Evolutionary conservation across 1,284 basidiomycete species (phyloP), one percentile per base, ranked within the genome.

Genomic region (Cutaneotrichosporon sp.): DNA sequence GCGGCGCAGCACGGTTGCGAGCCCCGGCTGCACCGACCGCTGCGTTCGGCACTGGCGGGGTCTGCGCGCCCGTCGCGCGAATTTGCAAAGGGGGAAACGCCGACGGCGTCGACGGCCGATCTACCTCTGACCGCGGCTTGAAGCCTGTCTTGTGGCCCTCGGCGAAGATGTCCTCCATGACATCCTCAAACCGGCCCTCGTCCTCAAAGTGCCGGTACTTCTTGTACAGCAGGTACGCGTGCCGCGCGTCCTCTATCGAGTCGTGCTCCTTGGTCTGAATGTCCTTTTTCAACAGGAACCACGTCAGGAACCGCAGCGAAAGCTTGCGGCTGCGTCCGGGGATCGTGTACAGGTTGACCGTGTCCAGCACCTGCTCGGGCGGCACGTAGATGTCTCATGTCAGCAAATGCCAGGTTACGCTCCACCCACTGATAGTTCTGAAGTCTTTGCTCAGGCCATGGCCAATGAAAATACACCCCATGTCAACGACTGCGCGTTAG

Each of bases 371-470:
- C 73, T 96, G 93, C 4, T 87, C 83, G 0, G 90, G 89, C 0
- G 96, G 94, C 7, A 99, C 90, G 67, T 87, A 93, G 46, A 98
- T 90, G 72, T 98, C 92, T 94, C 65, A 4, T 10, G 54, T 56
- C 18, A 56, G 46, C 30, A 23, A 0, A 14, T 4, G 2, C 10
- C 17, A n/a, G 23, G 12, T 15, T 14, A 21, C n/a, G n/a, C 7
- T 14, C 12, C 2, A 77, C 89, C 68, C 63, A 93, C 91, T 98
- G 77, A 98, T 97, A 54, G 96, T 98, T 12, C 96, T 82, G 76
- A 98, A 97, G 74, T 98, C 96, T 71, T 97, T 97, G n/a, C 90
- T 88, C n/a, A 98, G 81, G 1, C 96, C 96, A 66, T 99, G 94
- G 0, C 96, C 96, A 51, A 98, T 88, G 67, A 99, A 99, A 59